These are phyloP conservation scores for Penicillium sp. DNA, from an alignment of 2,329 filamentous ascomycete genomes.

Conservation along the genomic window DNA sequence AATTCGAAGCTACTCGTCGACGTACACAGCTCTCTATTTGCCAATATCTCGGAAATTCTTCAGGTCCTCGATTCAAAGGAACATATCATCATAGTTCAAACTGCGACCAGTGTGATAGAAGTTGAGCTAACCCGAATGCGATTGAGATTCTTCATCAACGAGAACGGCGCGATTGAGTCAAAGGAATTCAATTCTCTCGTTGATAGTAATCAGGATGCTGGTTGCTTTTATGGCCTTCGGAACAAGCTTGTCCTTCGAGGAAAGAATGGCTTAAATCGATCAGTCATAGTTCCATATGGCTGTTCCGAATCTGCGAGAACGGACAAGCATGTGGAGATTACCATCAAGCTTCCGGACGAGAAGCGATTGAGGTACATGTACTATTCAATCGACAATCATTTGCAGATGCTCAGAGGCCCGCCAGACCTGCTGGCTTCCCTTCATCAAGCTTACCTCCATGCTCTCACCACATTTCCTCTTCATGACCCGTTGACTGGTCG, in stretches of 20 bases:
- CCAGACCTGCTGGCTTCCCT: constrained; percentile 28
- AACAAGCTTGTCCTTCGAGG: neutral
- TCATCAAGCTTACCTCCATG: constrained; percentile 47
- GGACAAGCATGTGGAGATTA: neutral
- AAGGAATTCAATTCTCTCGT: neutral
- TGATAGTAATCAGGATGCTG: neutral
- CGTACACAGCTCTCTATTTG: too few relatives aligned
- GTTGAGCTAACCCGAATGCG: neutral
- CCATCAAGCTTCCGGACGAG: neutral
- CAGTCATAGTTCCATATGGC: neutral
- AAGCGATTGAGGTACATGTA: neutral
- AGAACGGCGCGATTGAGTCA: neutral
- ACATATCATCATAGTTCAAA: too few relatives aligned
- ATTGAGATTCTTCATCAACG: neutral
- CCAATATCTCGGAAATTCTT: too few relatives aligned
- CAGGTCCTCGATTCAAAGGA: too few relatives aligned
- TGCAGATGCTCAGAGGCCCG: too few relatives aligned
- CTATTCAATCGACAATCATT: neutral
- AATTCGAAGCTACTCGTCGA: too few relatives aligned
- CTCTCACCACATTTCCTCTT: constrained; percentile 35
- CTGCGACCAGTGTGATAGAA: too few relatives aligned
- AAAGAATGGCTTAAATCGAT: neutral
- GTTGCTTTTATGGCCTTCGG: neutral
- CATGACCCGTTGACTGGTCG: constrained; percentile 35
- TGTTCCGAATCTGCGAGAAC: neutral